phyloP scores from a whole-genome alignment of 441 rosid species.

The Manihot esculenta region DNA sequence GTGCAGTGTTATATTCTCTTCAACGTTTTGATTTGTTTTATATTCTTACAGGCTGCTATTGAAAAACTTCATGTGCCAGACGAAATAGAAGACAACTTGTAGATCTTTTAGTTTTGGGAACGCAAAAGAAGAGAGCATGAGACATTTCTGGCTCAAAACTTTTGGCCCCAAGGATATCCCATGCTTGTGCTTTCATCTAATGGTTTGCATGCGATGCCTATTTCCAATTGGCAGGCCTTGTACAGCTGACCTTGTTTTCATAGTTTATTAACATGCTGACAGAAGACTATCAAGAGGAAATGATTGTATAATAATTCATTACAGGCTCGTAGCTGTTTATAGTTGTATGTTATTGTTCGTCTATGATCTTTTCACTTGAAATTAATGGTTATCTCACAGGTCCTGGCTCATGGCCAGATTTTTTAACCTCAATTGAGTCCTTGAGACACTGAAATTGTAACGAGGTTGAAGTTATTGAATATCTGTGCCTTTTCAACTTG shows the following conservation, averaged over 20 bases:
- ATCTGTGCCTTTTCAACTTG: not conserved
- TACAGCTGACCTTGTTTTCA: not conserved
- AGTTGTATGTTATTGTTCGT: constrained; percentile 13
- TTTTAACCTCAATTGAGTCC: not conserved
- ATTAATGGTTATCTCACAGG: not conserved
- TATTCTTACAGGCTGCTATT: constrained; percentile 42
- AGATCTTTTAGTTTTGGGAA: constrained; percentile 10
- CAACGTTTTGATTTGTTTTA: not conserved
- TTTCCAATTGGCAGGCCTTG: not conserved
- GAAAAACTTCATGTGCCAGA: constrained; percentile 53
- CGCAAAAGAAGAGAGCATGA: constrained; percentile 6
- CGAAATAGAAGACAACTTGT: constrained; percentile 41
- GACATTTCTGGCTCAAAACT: constrained; percentile 13
- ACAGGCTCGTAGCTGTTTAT: constrained; percentile 11
- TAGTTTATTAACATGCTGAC: not conserved
- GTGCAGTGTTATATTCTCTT: not conserved
- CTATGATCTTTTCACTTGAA: not conserved
- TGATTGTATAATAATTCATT: constrained; percentile 25
- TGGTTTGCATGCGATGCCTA: not conserved
- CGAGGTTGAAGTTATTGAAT: not conserved
- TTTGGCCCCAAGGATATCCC: constrained; percentile 18
- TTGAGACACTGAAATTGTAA: not conserved
- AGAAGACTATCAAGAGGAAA: constrained; percentile 5
- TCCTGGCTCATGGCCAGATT: not conserved
- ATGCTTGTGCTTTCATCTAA: constrained; percentile 44